phyloP scores from a whole-genome alignment of 176 grass and related monocot species.

The Rhynchospora tenuis region DNA sequence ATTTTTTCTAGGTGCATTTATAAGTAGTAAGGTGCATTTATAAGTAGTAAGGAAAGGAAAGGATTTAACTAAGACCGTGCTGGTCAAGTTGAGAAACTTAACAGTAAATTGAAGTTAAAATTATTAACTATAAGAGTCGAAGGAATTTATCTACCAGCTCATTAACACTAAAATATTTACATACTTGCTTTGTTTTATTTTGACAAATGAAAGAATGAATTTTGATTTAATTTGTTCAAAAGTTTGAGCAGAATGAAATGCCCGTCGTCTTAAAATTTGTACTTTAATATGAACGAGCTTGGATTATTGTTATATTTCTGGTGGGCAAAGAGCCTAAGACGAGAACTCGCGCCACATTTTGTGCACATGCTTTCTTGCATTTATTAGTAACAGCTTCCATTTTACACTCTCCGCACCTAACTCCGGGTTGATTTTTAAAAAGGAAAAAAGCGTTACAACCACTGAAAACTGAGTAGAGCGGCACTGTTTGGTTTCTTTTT shows the following conservation, averaged over 20 bases:
- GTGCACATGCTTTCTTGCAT: neutral
- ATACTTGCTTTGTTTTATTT: no score
- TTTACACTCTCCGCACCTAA: conserved; percentile 12
- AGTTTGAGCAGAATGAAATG: no score
- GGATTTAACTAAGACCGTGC: neutral
- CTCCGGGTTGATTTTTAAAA: neutral
- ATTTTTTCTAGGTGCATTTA: no score
- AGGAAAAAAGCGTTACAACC: neutral
- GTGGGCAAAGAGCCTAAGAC: neutral
- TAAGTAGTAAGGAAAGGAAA: no score
- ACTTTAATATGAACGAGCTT: neutral
- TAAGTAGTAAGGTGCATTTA: no score
- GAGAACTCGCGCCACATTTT: neutral
- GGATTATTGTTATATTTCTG: neutral
- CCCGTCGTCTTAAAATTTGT: no score
- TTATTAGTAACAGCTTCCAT: neutral
- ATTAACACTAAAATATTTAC: no score
- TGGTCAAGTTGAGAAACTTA: neutral
- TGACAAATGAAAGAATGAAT: no score
- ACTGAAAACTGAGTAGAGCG: neutral
- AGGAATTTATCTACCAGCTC: no score
- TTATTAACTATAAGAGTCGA: no score
- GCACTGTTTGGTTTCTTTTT: neutral
- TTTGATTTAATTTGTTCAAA: no score
- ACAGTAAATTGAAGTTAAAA: neutral